phyloP scores from a whole-genome alignment of 805 yeast species.

The Schwanniomyces polymorphus region DNA sequence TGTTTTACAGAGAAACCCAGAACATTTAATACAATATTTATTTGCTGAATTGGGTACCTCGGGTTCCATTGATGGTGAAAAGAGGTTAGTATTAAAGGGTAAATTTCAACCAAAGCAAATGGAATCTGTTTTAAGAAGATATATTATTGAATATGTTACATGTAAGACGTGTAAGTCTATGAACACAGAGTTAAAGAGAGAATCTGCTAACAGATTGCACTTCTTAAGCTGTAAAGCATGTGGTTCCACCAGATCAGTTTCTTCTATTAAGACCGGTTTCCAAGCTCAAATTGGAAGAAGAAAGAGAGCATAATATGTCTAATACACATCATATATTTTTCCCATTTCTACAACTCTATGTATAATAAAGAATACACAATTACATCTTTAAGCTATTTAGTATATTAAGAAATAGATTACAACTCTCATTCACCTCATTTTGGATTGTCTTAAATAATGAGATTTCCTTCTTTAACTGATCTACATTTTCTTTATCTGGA shows the following conservation, averaged over 20 bases:
- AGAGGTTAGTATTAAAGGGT: conserved; percentile 96
- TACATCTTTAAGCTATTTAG: conserved; percentile 6
- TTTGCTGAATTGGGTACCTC: conserved; percentile 99
- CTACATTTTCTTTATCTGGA: background rate
- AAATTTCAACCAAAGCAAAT: conserved; percentile 97
- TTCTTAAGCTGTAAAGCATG: conserved; percentile 97
- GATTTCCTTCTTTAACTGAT: conserved; percentile 28
- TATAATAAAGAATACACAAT: conserved; percentile 11
- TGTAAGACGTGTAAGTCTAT: conserved; percentile 98
- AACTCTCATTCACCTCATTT: conserved; percentile 63
- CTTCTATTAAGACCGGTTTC: conserved; percentile 98
- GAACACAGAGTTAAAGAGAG: conserved; percentile 94
- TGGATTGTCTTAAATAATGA: conserved; percentile 57
- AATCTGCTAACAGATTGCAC: conserved; percentile 92
- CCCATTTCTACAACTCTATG: conserved; percentile 5
- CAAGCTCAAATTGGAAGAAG: conserved; percentile 95
- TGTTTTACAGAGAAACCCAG: conserved; percentile 94
- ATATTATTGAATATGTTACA: conserved; percentile 94
- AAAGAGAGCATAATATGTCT: conserved; percentile 50
- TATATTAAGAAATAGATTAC: conserved; percentile 62
- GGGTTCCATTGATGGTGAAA: conserved; percentile 97
- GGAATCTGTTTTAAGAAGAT: conserved; percentile 94
- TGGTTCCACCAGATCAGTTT: conserved; percentile 95
- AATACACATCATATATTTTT: conserved; percentile 3
- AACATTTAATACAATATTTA: conserved; percentile 92